Evolutionary conservation across 2,329 filamentous ascomycete species (phyloP).

Genomic region (Curvularia spicifera): DNA sequence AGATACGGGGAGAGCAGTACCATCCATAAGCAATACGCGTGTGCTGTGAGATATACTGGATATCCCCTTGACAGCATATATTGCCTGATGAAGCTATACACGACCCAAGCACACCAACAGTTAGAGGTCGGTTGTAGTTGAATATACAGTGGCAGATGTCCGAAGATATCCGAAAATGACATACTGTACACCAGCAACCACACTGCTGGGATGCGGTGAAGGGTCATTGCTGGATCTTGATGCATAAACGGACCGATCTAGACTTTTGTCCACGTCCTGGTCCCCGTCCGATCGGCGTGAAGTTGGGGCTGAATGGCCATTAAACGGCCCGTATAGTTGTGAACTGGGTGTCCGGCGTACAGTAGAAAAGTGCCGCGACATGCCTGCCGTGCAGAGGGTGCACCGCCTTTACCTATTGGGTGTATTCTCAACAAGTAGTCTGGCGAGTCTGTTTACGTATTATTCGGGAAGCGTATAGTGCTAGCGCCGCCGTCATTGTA

Average conservation of each 20-base stretch:
- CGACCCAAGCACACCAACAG: no score
- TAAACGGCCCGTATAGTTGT: background rate
- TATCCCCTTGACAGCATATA: background rate
- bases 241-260: background rate
- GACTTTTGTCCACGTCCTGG: background rate
- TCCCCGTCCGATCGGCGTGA: background rate
- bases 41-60: background rate
- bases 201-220: background rate
- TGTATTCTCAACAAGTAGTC: background rate
- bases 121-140: background rate
- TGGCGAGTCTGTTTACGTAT: background rate
- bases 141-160: background rate
- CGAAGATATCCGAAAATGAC: background rate
- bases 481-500: background rate
- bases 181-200: no score
- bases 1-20: background rate
- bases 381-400: background rate
- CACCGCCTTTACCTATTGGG: background rate
- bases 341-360: no score
- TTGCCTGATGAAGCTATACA: background rate
- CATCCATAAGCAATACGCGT: background rate
- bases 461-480: background rate
- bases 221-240: background rate
- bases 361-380: background rate
- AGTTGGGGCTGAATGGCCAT: background rate